Conservation (phyloP, 225 moss, liverwort and hornwort species). For the Lunularia cruciata region DNA sequence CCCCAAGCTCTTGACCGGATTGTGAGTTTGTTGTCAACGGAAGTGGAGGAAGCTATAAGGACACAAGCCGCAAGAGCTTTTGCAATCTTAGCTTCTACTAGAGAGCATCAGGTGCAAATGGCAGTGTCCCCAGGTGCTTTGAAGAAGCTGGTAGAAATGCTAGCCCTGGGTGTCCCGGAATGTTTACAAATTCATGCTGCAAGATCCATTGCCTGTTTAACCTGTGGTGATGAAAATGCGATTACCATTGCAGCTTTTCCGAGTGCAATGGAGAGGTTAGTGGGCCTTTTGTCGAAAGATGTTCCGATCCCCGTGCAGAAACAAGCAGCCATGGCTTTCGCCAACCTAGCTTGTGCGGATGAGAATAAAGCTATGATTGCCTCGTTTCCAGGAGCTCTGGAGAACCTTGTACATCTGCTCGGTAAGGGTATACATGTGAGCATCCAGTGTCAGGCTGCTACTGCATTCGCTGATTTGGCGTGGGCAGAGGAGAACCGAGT, state of each 20-base stretch:
- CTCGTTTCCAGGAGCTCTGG: slow-evolving; percentile 17
- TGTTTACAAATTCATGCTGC: slow-evolving; percentile 9
- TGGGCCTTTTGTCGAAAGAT: neutral
- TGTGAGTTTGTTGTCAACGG: slow-evolving; percentile 1
- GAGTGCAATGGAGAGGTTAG: slow-evolving; percentile 11
- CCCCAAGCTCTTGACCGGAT: slow-evolving; percentile 17
- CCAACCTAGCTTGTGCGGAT: slow-evolving; percentile 17
- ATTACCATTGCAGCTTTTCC: slow-evolving; percentile 7
- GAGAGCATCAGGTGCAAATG: slow-evolving; percentile 9
- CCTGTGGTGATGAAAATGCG: slow-evolving; percentile 13
- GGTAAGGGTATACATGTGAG: neutral
- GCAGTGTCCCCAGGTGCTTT: slow-evolving; percentile 5
- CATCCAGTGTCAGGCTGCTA: slow-evolving; percentile 18
- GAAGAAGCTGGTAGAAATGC: neutral
- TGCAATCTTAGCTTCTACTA: slow-evolving; percentile 4
- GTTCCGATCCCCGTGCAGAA: slow-evolving; percentile 3
- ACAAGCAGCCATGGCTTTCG: slow-evolving; percentile 12
- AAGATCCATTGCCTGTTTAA: slow-evolving; percentile 13
- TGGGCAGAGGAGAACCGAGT: slow-evolving; percentile 23
- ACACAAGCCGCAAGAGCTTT: slow-evolving; percentile 18
- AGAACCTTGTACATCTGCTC: slow-evolving; percentile 1
- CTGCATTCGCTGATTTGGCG: slow-evolving; percentile 10
- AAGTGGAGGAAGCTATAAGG: slow-evolving; percentile 5
- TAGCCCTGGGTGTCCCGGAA: slow-evolving; percentile 11
- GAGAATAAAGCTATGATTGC: slow-evolving; percentile 6